A percentile compares a stretch with the other conserved stretches of the same genome.
phyloP scores from a whole-genome alignment of 176 grass and related monocot species.

The Triticum urartu region DNA sequence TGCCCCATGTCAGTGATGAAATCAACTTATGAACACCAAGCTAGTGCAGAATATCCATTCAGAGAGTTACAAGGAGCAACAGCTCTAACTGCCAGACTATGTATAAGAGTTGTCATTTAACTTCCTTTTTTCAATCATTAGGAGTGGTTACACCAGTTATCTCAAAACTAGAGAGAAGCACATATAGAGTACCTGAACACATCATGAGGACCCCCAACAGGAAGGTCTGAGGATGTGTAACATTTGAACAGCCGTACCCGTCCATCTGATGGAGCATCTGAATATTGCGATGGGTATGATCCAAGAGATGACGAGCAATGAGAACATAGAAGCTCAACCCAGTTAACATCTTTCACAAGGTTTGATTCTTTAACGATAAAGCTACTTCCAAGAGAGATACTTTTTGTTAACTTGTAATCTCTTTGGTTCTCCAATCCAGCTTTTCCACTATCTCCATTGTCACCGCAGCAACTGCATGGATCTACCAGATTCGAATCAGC shows the following conservation, averaged over 20 bases:
- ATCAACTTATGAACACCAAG: constrained; percentile 16
- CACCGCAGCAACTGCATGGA: constrained; percentile 46
- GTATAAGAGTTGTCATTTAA: neutral
- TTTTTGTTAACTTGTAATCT: constrained; percentile 53
- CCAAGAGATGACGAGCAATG: constrained; percentile 70
- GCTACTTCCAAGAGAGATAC: constrained; percentile 69
- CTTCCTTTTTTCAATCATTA: neutral
- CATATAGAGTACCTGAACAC: constrained; percentile 64
- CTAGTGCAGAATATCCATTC: neutral
- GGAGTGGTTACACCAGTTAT: neutral
- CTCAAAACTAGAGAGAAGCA: constrained; percentile 20
- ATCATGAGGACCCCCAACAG: constrained; percentile 49
- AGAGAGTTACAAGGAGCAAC: neutral
- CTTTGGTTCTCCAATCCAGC: constrained; percentile 30
- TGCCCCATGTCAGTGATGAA: constrained; percentile 11
- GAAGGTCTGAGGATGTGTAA: constrained; percentile 59
- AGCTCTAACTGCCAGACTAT: neutral
- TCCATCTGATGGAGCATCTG: constrained; percentile 49
- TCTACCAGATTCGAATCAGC: constrained; percentile 10
- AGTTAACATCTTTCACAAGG: constrained; percentile 63
- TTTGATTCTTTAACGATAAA: constrained; percentile 69
- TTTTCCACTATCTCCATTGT: constrained; percentile 17
- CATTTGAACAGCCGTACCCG: constrained; percentile 82
- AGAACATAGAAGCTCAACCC: constrained; percentile 67
- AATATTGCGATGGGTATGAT: constrained; percentile 61